phyloP scores from a whole-genome alignment of 2,329 filamentous ascomycete genomes.

The Monosporascus sp. region DNA sequence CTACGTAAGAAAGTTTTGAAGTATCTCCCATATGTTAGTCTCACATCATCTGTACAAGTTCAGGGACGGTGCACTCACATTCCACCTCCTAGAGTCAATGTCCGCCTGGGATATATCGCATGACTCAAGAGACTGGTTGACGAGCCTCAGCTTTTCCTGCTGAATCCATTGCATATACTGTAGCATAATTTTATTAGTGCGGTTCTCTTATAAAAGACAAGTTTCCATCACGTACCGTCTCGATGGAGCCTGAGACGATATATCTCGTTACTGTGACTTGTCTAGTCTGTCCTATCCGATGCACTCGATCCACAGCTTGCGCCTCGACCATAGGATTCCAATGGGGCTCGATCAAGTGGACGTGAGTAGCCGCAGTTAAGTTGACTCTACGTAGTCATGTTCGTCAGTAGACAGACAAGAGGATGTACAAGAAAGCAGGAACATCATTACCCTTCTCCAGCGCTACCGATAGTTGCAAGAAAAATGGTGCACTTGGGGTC shows the following conservation, averaged over 20 bases:
- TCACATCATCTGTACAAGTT: too few species aligned
- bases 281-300: slow-evolving; percentile 24
- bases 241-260: slow-evolving; percentile 18
- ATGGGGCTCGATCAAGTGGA: slow-evolving; percentile 28
- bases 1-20: too few species aligned
- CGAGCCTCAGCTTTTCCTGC: neutral
- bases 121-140: neutral
- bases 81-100: too few species aligned
- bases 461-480: slow-evolving; percentile 25
- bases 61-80: too few species aligned
- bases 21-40: too few species aligned
- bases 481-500: slow-evolving; percentile 19
- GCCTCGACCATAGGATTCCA: slow-evolving; percentile 30
- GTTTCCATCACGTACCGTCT: neutral
- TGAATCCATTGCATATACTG: neutral
- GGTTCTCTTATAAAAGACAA: neutral
- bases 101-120: too few species aligned
- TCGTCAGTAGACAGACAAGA: neutral
- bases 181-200: neutral
- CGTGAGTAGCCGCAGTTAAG: slow-evolving; percentile 20
- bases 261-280: slow-evolving; percentile 24
- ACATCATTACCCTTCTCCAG: slow-evolving; percentile 22
- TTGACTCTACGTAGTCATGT: slow-evolving; percentile 13
- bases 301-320: slow-evolving; percentile 27
- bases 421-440: neutral